Base-by-base conservation (phyloP, 306 rosid genomes). In the Inga laurina region DNA sequence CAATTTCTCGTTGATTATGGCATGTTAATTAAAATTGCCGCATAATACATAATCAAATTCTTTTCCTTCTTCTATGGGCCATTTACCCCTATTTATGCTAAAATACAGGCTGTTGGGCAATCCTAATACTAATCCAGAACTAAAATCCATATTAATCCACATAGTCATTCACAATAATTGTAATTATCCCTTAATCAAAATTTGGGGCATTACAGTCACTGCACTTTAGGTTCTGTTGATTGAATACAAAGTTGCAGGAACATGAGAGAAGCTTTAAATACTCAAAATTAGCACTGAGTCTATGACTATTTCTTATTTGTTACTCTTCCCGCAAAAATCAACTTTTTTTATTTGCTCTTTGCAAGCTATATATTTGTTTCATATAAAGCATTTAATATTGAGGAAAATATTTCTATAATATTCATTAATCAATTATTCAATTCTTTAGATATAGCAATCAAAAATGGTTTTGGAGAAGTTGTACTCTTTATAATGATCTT, bases 341-440 rank as follows among this genome's bases (percentile, higher is more conserved):
- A 9, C 22, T 52, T 22, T 35, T 37, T 19, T 24, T 27, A 4
- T 51, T 49, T 72, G 64, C 68, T 8, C 15, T 43, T 82, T 57
- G 75, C 27, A 27, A 27, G 27, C 27, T 27, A 27, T 27, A 27
- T 27, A 27, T 27, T 27, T 27, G 27, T 27, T 49, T 71, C 43
- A 61, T 52, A n/a, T 19, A 52, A 57, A 46, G 80, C 52, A 51
- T 51, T 22, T 44, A 62, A 24, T 3, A 24, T 61, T 27, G 19
- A 78, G 77, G 35, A 19, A 22, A 82, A 34, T 69, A 24, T 18
- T 27, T 22, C 70, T 78, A 78, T 82, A 56, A 78, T 64, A 66
- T 82, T 74, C 22, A 21, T 56, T 74, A 49, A 12, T 21, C 18
- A 49, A 66, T 52, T 37, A 70, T 83, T 59, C 78, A 34, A 65